Evolutionary conservation across 2,329 filamentous ascomycete genomes (phyloP), one percentile per base, ranked within the genome.

Genomic region (Mycogone perniciosa): DNA sequence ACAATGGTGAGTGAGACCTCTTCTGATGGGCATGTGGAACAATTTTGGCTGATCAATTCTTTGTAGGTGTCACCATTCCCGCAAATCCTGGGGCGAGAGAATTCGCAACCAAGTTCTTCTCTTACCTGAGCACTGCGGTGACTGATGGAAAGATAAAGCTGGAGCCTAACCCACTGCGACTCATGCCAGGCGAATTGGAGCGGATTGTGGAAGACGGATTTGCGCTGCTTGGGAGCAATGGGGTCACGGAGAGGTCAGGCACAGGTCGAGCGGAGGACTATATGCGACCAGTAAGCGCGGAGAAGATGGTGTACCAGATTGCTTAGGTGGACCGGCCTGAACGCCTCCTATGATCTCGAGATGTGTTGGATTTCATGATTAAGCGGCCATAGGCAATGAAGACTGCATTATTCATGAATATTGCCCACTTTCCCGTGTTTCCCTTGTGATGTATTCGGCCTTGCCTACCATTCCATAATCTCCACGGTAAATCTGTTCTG

Each of bases 221-320:
- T 37, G 9, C 46, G 0, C 51, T 68, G 13, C 50, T 68, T 0
- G 63, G 62, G 0, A 48, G 55, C 2, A 54, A 54, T 0, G 37
- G 42, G 1, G 63, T 71, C 6, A 46, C 44, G 6, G 27, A 52
- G 46, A 33, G 56, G 56, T 1, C 57, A 55, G 10, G 59, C 65
- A 7, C 42, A 46, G n/a, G 48, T 20, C 2, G 39, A 2, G 11
- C 11, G 1, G 62, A 69, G 45, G 58, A 60, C 1, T 64, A 63
- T 46, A 71, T 73, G 68, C 60, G 55, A 1, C 67, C 70, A 0
- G 58, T 74, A 1, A 70, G 69, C 48, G 69, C 60, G 0, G 70
- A 74, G 57, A 74, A 73, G 57, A 45, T 72, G 7, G 64, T 67
- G 0, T 67, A 67, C 33, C 46, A 26, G 13, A 26, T 58, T 20